Conservation (phyloP, 768 basidiomycete genomes). For the Calocybe indica region DNA sequence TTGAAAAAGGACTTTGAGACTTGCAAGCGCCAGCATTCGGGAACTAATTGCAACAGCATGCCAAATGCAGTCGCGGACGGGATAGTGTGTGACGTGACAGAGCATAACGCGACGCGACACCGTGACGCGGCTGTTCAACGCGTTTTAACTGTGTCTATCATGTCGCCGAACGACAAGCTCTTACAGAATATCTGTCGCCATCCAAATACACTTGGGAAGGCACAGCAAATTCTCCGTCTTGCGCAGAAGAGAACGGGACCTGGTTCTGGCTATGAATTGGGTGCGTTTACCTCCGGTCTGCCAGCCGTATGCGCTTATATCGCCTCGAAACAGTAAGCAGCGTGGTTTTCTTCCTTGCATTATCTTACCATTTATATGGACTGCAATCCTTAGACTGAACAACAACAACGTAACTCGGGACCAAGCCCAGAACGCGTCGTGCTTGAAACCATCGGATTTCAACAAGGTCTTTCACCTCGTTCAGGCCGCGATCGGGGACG, state of each 20-base stretch:
- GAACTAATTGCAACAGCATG: no score
- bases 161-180: constrained; percentile 22
- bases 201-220: constrained; percentile 25
- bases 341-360: not conserved
- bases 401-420: constrained; percentile 23
- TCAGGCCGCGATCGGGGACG: constrained; percentile 17
- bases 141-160: not conserved
- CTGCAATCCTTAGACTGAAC: constrained; percentile 19
- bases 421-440: constrained; percentile 27
- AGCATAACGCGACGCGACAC: no score
- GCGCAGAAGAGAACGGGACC: constrained; percentile 36
- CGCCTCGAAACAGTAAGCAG: constrained; percentile 39
- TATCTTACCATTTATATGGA: not conserved
- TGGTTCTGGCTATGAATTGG: constrained; percentile 44
- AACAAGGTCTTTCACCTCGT: constrained; percentile 19
- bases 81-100: no score
- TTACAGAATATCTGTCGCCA: constrained; percentile 22
- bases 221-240: constrained; percentile 25
- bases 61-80: no score
- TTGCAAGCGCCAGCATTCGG: no score
- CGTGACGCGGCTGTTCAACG: no score
- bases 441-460: constrained; percentile 23
- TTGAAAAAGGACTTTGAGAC: not conserved
- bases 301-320: constrained; percentile 46
- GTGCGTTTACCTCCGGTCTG: constrained; percentile 30